phyloP scores from a whole-genome alignment of 2,329 filamentous ascomycete species.

The Claviceps pusilla region DNA sequence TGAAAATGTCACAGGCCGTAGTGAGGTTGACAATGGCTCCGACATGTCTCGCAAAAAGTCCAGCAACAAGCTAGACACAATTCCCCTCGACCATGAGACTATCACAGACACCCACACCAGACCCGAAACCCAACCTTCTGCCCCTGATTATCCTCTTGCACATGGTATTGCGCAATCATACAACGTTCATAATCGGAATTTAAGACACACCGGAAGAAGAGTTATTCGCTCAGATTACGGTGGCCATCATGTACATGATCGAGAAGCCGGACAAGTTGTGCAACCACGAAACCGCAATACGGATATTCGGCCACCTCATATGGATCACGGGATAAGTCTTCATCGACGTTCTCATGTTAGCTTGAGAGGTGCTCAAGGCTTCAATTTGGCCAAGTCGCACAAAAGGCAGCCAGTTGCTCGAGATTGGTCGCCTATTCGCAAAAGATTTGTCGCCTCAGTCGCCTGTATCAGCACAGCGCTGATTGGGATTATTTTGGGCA shows the following conservation, averaged over 20 bases:
- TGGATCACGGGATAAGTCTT: constrained; percentile 27
- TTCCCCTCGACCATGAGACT: not conserved
- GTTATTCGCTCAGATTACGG: not conserved
- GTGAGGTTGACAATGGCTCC: not conserved
- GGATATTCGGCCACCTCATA: constrained; percentile 12
- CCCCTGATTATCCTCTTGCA: not conserved
- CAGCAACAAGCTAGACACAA: constrained; percentile 4
- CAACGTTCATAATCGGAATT: not conserved
- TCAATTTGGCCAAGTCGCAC: constrained; percentile 39
- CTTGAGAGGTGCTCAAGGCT: constrained; percentile 31
- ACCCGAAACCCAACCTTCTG: too few relatives aligned
- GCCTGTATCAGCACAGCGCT: constrained; percentile 60
- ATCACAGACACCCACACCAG: not conserved
- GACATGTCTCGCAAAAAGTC: constrained; percentile 7
- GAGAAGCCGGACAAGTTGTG: constrained; percentile 9
- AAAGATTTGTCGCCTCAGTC: constrained; percentile 52
- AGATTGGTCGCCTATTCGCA: constrained; percentile 54
- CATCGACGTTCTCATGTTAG: constrained; percentile 39
- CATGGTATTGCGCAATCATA: not conserved
- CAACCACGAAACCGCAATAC: constrained; percentile 14
- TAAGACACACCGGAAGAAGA: constrained; percentile 1
- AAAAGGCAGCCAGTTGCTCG: constrained; percentile 52
- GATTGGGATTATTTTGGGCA: constrained; percentile 55
- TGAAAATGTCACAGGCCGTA: not conserved
- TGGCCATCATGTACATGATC: not conserved